Evolutionary conservation across 2,329 filamentous ascomycete species (phyloP), one percentile per base, ranked within the genome.

Genomic region (Myriosclerotinia curreyana): DNA sequence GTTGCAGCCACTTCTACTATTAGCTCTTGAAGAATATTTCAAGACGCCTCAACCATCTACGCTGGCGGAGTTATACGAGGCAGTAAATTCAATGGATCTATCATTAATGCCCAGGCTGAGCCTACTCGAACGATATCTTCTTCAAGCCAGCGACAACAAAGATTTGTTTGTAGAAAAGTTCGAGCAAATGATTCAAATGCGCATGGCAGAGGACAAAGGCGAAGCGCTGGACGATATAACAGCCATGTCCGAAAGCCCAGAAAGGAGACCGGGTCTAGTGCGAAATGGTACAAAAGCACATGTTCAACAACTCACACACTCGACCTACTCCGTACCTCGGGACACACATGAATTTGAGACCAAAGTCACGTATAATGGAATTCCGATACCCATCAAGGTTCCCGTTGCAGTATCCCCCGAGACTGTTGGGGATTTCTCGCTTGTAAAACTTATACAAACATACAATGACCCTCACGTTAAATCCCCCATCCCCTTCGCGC

Each of bases 301-400:
- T 67, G 77, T 88, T 38, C 63, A 65, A 53, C 82, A 87, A 69
- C 55, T 59, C 5, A 82, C 81, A n/a, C 80, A 83, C 69, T 82
- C 85, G 20, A 81, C 83, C 38, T 96, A 95, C 74, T 83, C 84
- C 1, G 85, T 96, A 17, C 94, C 95, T 11, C 85, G 95, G 72
- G 95, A 99, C 75, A 99, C 95, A 0, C 95, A 99, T 76, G 95
- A 99, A 76, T 98, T 96, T 73, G 95, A 98, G 79, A 96, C 91
- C 70, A 92, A 88, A 73, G 92, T 99, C 72, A 86, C 94, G 74
- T 99, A 99, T 79, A 96, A 97, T 78, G 92, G 92, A 68, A 95
- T 98, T 64, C 94, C 94, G 0, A 94, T 99, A 36, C 95, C 95
- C 1, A 92, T 99, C 79, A 98, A 98, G 77, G 89, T 99, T 9